Evolutionary conservation across 106 monocot species (phyloP).

Genomic region (Chionographis japonica): DNA sequence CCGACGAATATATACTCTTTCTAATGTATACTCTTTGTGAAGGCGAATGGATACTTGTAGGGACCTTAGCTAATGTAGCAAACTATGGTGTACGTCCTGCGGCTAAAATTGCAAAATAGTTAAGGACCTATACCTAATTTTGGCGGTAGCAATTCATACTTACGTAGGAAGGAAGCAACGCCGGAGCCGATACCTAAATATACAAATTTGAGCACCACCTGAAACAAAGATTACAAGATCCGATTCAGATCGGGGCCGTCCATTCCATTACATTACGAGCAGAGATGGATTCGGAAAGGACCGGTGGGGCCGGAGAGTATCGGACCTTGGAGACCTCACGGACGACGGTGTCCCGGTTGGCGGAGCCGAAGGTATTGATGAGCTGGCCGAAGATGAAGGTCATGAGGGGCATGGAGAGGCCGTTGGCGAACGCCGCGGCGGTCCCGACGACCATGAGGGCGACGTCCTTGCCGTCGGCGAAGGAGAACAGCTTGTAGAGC

Average conservation of each 20-base stretch:
- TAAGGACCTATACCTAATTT: too few species aligned
- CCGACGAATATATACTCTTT: too few species aligned
- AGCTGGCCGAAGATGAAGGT: constrained; percentile 53
- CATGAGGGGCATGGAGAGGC: constrained; percentile 58
- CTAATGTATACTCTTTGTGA: too few species aligned
- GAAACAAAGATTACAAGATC: constrained; percentile 8
- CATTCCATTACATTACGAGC: background rate
- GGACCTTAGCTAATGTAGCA: too few species aligned
- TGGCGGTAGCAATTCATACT: constrained; percentile 11
- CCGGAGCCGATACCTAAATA: constrained; percentile 54
- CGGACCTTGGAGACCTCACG: constrained; percentile 43
- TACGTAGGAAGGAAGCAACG: constrained; percentile 56
- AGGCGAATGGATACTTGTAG: too few species aligned
- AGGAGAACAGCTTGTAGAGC: constrained; percentile 42
- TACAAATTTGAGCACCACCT: constrained; percentile 59
- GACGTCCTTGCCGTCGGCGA: constrained; percentile 39
- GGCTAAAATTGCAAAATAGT: too few species aligned
- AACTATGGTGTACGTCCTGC: too few species aligned
- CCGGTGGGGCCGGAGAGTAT: background rate
- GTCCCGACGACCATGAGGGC: constrained; percentile 45
- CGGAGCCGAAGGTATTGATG: constrained; percentile 41
- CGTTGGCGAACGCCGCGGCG: constrained; percentile 29
- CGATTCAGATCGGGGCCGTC: too few species aligned
- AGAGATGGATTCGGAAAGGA: too few species aligned
- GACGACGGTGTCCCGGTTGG: constrained; percentile 22